phyloP scores from a whole-genome alignment of 192 early-diverging fungal genomes.

The Coemansia sp. region DNA sequence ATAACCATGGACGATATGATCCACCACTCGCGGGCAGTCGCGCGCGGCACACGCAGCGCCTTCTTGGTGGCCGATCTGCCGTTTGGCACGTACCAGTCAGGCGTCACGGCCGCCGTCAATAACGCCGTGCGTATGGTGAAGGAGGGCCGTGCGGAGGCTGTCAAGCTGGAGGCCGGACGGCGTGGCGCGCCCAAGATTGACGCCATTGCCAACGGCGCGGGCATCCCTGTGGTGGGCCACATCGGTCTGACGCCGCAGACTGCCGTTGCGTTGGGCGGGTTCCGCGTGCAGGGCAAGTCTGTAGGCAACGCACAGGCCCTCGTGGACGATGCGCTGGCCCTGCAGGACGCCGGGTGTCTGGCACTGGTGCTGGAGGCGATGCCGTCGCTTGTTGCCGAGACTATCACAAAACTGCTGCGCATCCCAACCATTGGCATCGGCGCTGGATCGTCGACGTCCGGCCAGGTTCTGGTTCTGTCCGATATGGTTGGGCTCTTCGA shows the following conservation, averaged over 20 bases:
- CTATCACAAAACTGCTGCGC: conserved; percentile 72
- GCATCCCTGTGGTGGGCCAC: conserved; percentile 93
- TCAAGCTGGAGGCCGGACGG: conserved; percentile 94
- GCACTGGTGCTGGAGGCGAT: conserved; percentile 90
- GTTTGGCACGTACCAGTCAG: conserved; percentile 87
- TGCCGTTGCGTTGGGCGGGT: conserved; percentile 82
- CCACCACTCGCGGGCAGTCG: conserved; percentile 89
- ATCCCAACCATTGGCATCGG: conserved; percentile 99
- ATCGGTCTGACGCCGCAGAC: conserved; percentile 96
- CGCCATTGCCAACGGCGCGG: conserved; percentile 74
- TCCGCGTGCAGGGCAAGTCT: conserved; percentile 90
- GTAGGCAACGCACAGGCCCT: conserved; percentile 70
- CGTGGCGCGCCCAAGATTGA: conserved; percentile 79
- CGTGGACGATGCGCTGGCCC: conserved; percentile 82
- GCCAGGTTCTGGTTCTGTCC: conserved; percentile 91
- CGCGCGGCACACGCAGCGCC: conserved; percentile 71
- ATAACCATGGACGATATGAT: conserved; percentile 96
- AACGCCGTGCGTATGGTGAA: conserved; percentile 80
- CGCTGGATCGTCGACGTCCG: conserved; percentile 81
- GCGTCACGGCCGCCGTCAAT: conserved; percentile 71
- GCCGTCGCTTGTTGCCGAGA: conserved; percentile 83
- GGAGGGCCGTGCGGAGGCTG: conserved; percentile 89
- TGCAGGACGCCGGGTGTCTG: conserved; percentile 92
- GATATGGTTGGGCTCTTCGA: conserved; percentile 95
- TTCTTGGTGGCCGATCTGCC: conserved; percentile 92